Evolutionary conservation across 768 basidiomycete genomes (phyloP), one percentile per base, ranked within the genome.

Genomic region (Nidula microcarpa): DNA sequence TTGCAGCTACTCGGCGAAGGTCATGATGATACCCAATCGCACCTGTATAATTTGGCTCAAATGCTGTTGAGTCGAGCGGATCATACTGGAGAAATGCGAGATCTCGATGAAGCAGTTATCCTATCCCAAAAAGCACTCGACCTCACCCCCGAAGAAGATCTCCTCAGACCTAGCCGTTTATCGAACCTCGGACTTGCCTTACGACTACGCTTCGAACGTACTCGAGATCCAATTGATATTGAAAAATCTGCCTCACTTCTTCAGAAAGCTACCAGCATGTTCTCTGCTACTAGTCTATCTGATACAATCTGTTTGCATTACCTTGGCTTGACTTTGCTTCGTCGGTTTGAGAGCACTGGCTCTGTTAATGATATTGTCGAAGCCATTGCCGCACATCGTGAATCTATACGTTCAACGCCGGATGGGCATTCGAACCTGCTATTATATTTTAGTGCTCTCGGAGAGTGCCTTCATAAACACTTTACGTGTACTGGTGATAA

Each of bases 311-410:
- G 23, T 23, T 46, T 23, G 23, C 10, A 46, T 14, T 14, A 56
- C 51, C 55, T 59, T 39, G 60, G 36, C 51, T 57, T 44, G 56
- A 53, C 52, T 39, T 55, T 35, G 56, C 60, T 8, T 59, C 51
- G 3, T 32, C 50, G 51, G 14, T 58, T 54, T 61, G 55, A 55
- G 16, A 9, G 32, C 1, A 50, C 6, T 6, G 13, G 41, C 8
- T 50, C 57, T 43, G 4, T 36, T 18, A 23, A 36, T 17, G 55
- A 62, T 43, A 32, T 60, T 39, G 46, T 46, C 33, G 46, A 54
- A 43, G 54, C 57, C 5, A 46, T 46, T 46, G 14, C 11, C 11
- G 44, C 23, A n/a, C 45, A 46, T 5, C 44, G 47, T 11, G 17
- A 18, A n/a, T 16, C 52, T 5, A n/a, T 53, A 5, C 9, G 14